Conservation (phyloP, 208 protist species). For the Leishmania braziliensis region DNA sequence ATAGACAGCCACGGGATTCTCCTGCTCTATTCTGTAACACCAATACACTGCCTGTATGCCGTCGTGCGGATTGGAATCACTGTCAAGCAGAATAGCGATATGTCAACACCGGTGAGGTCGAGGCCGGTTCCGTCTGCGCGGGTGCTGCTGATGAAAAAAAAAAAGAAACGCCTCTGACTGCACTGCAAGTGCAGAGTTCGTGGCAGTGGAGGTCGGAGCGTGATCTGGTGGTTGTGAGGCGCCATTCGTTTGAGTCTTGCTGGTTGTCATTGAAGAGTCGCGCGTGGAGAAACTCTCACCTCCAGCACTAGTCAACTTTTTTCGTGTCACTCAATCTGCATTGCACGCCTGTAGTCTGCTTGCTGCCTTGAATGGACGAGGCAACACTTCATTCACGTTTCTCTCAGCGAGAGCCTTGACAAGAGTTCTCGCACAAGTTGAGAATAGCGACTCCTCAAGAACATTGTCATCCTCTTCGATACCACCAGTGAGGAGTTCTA, state of each 20-base stretch:
- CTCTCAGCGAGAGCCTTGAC: neutral
- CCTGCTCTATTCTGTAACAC: slow-evolving; percentile 96
- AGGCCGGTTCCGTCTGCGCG: slow-evolving; percentile 95
- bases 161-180: slow-evolving; percentile 54
- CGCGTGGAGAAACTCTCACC: neutral
- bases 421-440: neutral
- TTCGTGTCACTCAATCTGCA: neutral
- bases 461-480: neutral
- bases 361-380: neutral
- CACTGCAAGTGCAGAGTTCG: neutral
- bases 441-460: neutral
- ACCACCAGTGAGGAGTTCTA: neutral
- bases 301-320: neutral
- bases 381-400: neutral
- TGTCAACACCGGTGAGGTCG: slow-evolving; percentile 95
- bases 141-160: slow-evolving; percentile 92
- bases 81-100: slow-evolving; percentile 97
- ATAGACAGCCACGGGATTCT: slow-evolving; percentile 91
- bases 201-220: neutral
- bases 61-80: slow-evolving; percentile 95
- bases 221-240: neutral
- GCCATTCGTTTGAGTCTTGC: neutral
- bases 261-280: neutral
- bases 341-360: neutral
- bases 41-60: slow-evolving; percentile 91